Conservation (phyloP, 2,329 filamentous ascomycete genomes). For the Fonsecaea multimorphosa region DNA sequence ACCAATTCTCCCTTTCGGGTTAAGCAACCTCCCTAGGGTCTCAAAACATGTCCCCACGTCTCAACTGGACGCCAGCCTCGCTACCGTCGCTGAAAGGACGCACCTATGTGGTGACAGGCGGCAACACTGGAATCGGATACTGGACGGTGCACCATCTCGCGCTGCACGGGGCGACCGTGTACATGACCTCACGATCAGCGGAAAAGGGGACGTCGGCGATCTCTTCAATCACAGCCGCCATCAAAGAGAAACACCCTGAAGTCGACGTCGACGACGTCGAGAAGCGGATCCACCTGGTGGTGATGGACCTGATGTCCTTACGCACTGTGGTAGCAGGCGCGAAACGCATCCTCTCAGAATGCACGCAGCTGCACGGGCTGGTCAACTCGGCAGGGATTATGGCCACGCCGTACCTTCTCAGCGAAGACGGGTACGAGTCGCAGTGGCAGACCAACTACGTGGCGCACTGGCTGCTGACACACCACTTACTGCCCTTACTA, state of each 20-base stretch:
- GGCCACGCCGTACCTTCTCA: slow-evolving; percentile 40
- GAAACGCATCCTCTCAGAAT: slow-evolving; percentile 42
- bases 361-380: slow-evolving; percentile 47
- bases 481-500: slow-evolving; percentile 47
- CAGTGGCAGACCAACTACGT: slow-evolving; percentile 50
- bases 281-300: slow-evolving; percentile 27
- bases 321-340: slow-evolving; percentile 44
- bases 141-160: slow-evolving; percentile 51
- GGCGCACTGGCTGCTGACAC: slow-evolving; percentile 50
- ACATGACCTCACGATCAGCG: slow-evolving; percentile 47
- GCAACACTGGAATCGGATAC: slow-evolving; percentile 58
- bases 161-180: slow-evolving; percentile 51
- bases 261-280: neutral
- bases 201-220: slow-evolving; percentile 45
- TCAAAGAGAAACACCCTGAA: slow-evolving; percentile 42
- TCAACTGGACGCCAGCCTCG: slow-evolving; percentile 47
- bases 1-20: no score
- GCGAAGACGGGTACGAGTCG: slow-evolving; percentile 47
- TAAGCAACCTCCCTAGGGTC: slow-evolving; percentile 13
- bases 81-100: slow-evolving; percentile 54
- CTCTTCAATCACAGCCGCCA: slow-evolving; percentile 43
- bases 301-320: slow-evolving; percentile 32
- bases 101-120: slow-evolving; percentile 57
- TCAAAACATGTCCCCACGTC: slow-evolving; percentile 27
- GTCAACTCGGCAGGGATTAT: slow-evolving; percentile 55